These are phyloP conservation scores for Cyphellophora europaea DNA, from an alignment of 2,329 filamentous ascomycete genomes.

Conservation along the genomic window DNA sequence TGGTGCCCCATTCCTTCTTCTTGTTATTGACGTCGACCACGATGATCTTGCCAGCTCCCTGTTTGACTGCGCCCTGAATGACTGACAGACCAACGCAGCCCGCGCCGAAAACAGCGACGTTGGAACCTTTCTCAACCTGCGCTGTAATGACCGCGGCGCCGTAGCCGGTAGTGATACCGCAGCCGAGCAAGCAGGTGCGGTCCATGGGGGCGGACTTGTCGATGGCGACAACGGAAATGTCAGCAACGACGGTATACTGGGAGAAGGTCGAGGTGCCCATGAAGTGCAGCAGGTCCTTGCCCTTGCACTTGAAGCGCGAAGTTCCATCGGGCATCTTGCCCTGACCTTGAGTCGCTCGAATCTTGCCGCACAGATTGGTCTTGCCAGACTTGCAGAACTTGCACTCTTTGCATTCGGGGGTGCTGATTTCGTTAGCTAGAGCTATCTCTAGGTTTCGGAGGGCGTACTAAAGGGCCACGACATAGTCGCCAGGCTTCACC, in stretches of 20 bases:
- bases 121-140: slow-evolving; percentile 80
- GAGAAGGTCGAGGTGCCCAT: slow-evolving; percentile 99
- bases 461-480: slow-evolving; percentile 47
- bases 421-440: no score
- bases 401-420: slow-evolving; percentile 93
- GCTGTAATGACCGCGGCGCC: slow-evolving; percentile 91
- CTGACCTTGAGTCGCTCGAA: slow-evolving; percentile 88
- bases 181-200: slow-evolving; percentile 89
- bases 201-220: slow-evolving; percentile 88
- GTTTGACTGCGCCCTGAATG: slow-evolving; percentile 83
- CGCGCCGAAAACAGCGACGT: slow-evolving; percentile 85
- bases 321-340: slow-evolving; percentile 98
- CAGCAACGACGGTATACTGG: slow-evolving; percentile 96
- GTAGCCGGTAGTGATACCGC: slow-evolving; percentile 97
- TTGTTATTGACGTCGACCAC: slow-evolving; percentile 71
- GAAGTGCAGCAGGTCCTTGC: slow-evolving; percentile 92
- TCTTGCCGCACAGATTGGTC: slow-evolving; percentile 98
- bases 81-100: slow-evolving; percentile 94
- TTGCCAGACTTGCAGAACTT: slow-evolving; percentile 99
- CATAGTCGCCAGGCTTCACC: slow-evolving; percentile 88
- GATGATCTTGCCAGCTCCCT: slow-evolving; percentile 57
- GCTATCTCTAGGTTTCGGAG: neutral
- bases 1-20: slow-evolving; percentile 86
- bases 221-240: slow-evolving; percentile 95
- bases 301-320: slow-evolving; percentile 86